A percentile compares a stretch with the other conserved stretches of the same genome.
Conservation (phyloP, 2,329 filamentous ascomycete species). For the Fusarium albidum region DNA sequence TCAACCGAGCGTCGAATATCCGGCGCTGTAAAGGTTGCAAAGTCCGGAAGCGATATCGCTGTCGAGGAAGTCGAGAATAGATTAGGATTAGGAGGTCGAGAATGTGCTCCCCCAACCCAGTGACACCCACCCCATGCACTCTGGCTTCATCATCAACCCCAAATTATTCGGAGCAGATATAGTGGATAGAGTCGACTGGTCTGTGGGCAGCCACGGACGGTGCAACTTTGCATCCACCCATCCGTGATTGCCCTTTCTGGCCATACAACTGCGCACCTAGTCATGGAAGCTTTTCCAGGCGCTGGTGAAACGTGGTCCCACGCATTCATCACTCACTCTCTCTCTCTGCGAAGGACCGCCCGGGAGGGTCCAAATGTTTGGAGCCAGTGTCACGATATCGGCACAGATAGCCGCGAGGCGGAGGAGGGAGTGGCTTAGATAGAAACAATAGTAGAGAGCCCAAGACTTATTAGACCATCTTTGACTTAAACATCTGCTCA, state of each 20-base stretch:
- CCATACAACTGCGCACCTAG: too few species aligned
- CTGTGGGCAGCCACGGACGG: neutral
- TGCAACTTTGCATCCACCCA: too few species aligned
- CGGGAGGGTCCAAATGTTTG: conserved; percentile 11
- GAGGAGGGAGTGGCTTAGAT: conserved; percentile 27
- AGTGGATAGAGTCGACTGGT: neutral
- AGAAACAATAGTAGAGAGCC: conserved; percentile 7
- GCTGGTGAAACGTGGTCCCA: conserved; percentile 37
- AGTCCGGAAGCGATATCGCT: conserved; percentile 4
- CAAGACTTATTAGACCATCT: conserved; percentile 23
- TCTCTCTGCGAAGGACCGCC: conserved; percentile 7
- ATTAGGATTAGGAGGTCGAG: too few species aligned
- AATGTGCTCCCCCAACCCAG: neutral
- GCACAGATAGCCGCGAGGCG: conserved; percentile 32
- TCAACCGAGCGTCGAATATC: neutral
- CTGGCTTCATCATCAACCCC: conserved; percentile 6
- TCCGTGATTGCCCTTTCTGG: conserved; percentile 21
- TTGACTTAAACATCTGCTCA: conserved; percentile 28
- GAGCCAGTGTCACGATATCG: conserved; percentile 28
- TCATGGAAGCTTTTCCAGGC: conserved; percentile 17
- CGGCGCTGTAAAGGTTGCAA: neutral
- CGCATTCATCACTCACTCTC: conserved; percentile 34
- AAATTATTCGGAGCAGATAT: neutral
- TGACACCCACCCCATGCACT: conserved; percentile 1
- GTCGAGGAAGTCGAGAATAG: neutral